These are phyloP conservation scores for Trypanosoma congolense DNA, from an alignment of 208 protist species.

Conservation along the genomic window DNA sequence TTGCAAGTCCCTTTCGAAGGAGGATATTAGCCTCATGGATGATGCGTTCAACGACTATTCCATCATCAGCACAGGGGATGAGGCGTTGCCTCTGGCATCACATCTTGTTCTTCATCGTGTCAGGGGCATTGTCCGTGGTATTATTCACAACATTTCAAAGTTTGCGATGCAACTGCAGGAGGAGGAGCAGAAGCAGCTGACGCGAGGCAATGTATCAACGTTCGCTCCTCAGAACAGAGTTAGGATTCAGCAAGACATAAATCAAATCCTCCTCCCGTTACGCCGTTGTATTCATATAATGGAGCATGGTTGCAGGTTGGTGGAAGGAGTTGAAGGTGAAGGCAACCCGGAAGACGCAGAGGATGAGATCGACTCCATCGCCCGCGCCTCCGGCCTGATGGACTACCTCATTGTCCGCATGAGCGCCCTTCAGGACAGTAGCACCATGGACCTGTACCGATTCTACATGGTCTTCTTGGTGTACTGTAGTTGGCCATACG, in stretches of 20 bases:
- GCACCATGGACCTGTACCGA: conserved; percentile 66
- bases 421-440: conserved; percentile 59
- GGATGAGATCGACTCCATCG: conserved; percentile 8
- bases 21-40: conserved; percentile 10
- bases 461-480: conserved; percentile 75
- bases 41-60: conserved; percentile 21
- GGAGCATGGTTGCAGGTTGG: conserved; percentile 13
- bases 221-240: neutral
- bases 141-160: conserved; percentile 28
- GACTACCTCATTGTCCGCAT: conserved; percentile 70
- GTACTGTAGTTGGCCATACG: conserved; percentile 75
- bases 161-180: conserved; percentile 52
- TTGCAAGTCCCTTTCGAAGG: neutral
- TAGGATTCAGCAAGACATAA: conserved; percentile 2
- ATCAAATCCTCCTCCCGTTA: conserved; percentile 15
- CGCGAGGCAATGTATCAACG: neutral
- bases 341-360: neutral
- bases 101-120: conserved; percentile 34
- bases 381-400: conserved; percentile 27
- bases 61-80: conserved; percentile 13
- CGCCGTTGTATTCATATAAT: conserved; percentile 17
- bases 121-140: conserved; percentile 20
- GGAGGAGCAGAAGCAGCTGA: neutral
- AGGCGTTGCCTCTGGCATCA: conserved; percentile 33
- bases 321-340: neutral